Percentiles rank a stretch among this genome's conserved stretches.
These are phyloP conservation scores for Trichoderma hamatum DNA, from an alignment of 2,329 filamentous ascomycete genomes.

Conservation along the genomic window DNA sequence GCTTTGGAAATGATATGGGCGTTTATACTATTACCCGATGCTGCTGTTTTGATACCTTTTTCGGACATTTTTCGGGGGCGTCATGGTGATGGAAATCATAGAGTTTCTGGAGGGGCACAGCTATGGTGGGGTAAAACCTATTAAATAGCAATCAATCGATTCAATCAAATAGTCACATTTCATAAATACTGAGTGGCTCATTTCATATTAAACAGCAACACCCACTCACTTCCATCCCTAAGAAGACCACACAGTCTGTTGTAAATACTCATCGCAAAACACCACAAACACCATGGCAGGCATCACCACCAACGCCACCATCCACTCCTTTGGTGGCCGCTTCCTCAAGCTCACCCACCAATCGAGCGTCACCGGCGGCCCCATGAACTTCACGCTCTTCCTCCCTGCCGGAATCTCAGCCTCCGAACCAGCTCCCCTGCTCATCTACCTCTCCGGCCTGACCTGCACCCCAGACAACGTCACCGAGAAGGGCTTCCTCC, in stretches of 20 bases:
- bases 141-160: not conserved
- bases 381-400: constrained; percentile 93
- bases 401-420: constrained; percentile 72
- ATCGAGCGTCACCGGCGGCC: constrained; percentile 75
- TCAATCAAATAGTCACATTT: not conserved
- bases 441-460: constrained; percentile 91
- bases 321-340: constrained; percentile 90
- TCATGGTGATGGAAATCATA: constrained; percentile 14
- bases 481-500: constrained; percentile 86
- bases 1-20: not conserved
- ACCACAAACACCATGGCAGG: constrained; percentile 23
- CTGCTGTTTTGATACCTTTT: not conserved
- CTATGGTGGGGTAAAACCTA: constrained; percentile 12
- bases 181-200: not conserved
- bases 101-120: constrained; percentile 6
- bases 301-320: constrained; percentile 79
- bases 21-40: constrained; percentile 26
- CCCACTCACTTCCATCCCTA: not conserved
- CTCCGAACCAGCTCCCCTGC: constrained; percentile 67
- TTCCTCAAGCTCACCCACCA: constrained; percentile 91
- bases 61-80: constrained; percentile 25
- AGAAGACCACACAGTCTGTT: not conserved
- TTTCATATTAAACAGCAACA: not conserved
- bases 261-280: not conserved
- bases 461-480: constrained; percentile 93